Evolutionary conservation across 495 filamentous ascomycete species (phyloP).

Genomic region (Podospora pseudopauciseta): DNA sequence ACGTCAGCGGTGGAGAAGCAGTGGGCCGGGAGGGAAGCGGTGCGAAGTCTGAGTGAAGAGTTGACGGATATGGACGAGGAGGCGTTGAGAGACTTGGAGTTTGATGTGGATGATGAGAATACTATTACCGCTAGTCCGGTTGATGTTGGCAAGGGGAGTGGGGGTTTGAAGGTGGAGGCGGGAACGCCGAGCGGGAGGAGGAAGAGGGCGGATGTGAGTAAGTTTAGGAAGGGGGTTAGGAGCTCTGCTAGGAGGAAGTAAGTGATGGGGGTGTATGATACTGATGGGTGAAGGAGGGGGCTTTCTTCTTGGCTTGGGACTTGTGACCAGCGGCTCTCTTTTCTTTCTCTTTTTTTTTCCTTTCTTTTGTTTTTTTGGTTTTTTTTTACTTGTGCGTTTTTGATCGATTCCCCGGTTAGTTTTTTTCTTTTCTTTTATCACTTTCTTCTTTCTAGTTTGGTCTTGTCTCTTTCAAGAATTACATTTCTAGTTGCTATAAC

Average conservation of each 20-base stretch:
- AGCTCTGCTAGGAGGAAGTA: constrained; percentile 11
- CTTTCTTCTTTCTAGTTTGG: background rate
- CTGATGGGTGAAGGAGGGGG: background rate
- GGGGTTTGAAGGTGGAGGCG: background rate
- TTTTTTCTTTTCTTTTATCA: background rate
- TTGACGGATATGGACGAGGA: constrained; percentile 87
- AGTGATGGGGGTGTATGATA: constrained; percentile 3
- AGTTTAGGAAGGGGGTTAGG: constrained; percentile 6
- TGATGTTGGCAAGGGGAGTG: constrained; percentile 2
- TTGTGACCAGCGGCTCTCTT: background rate
- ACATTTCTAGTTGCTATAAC: no score
- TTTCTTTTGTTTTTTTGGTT: constrained; percentile 2
- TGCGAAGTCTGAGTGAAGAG: constrained; percentile 78
- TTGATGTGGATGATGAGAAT: constrained; percentile 38
- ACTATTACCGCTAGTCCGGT: constrained; percentile 9
- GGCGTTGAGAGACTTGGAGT: constrained; percentile 61
- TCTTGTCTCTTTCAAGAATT: background rate
- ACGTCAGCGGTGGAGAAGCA: constrained; percentile 66
- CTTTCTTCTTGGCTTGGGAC: background rate
- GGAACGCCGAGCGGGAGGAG: background rate
- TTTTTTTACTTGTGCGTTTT: background rate
- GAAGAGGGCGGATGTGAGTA: constrained; percentile 2
- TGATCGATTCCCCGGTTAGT: constrained; percentile 6
- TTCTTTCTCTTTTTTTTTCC: constrained; percentile 3
- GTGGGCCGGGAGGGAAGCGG: constrained; percentile 71